Evolutionary conservation across 1,284 basidiomycete genomes (phyloP).

Genomic region (Heterobasidion irregulare): DNA sequence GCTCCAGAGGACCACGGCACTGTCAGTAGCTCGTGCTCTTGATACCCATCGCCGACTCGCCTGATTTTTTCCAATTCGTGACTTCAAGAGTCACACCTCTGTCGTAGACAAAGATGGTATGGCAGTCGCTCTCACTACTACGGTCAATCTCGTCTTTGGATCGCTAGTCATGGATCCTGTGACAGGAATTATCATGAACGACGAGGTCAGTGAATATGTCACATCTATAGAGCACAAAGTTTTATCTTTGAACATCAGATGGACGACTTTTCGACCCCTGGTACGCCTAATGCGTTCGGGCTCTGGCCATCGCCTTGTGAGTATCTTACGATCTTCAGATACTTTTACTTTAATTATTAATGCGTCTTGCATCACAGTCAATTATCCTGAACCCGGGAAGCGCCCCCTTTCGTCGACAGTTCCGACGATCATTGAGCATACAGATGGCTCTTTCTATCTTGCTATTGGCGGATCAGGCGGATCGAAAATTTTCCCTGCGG

Average conservation of each 20-base stretch:
- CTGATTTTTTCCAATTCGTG: no score
- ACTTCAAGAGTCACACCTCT: conserved; percentile 67
- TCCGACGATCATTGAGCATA: conserved; percentile 74
- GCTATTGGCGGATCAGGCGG: conserved; percentile 85
- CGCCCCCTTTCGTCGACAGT: conserved; percentile 81
- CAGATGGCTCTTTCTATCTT: conserved; percentile 62
- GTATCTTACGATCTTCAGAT: conserved; percentile 11
- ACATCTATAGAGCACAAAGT: not conserved
- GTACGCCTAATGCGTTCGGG: conserved; percentile 75
- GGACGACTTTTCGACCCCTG: conserved; percentile 87
- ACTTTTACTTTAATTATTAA: not conserved
- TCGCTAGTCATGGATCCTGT: conserved; percentile 75
- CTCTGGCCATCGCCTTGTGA: conserved; percentile 78
- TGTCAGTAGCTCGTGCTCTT: conserved; percentile 30
- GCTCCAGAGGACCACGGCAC: conserved; percentile 81
- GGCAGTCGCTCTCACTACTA: conserved; percentile 80
- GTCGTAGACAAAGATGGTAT: conserved; percentile 79
- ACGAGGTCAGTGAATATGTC: conserved; percentile 44
- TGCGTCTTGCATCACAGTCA: conserved; percentile 38
- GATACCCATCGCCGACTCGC: no score
- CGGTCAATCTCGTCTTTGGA: conserved; percentile 87
- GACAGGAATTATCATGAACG: conserved; percentile 85
- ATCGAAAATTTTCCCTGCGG: conserved; percentile 73
- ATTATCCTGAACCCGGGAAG: conserved; percentile 83
- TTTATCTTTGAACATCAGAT: conserved; percentile 31